Conservation (phyloP, 768 basidiomycete species). For the Boletus sp. region DNA sequence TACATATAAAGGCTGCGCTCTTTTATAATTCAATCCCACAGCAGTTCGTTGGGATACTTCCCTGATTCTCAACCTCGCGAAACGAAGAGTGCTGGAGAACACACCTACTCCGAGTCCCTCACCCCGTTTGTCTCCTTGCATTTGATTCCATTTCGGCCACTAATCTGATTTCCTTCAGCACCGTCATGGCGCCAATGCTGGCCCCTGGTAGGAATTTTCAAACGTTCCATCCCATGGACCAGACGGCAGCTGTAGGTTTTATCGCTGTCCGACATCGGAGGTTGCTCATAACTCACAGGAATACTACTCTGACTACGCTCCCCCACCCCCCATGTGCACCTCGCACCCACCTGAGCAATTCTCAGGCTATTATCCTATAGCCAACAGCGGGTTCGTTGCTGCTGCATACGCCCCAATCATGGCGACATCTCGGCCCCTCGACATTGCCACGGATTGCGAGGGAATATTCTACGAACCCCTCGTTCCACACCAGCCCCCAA, state of each 20-base stretch:
- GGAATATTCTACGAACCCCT: background rate
- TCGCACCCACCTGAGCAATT: background rate
- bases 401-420: background rate
- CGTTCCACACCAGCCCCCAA: constrained; percentile 13
- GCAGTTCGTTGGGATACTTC: background rate
- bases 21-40: constrained; percentile 11
- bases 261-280: background rate
- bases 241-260: constrained; percentile 7
- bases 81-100: background rate
- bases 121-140: constrained; percentile 8
- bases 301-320: constrained; percentile 1
- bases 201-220: background rate
- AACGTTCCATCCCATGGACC: background rate
- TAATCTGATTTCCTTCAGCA: constrained; percentile 10
- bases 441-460: background rate
- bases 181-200: background rate
- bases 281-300: constrained; percentile 13
- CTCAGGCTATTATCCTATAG: background rate
- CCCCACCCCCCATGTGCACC: background rate
- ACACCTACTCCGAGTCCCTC: background rate
- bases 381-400: background rate
- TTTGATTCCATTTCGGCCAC: background rate
- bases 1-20: constrained; percentile 11
- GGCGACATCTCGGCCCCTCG: background rate
- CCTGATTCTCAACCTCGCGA: background rate